A percentile compares a stretch with the other conserved stretches of the same genome.
Evolutionary conservation across 1,139 yeast species (phyloP).

Genomic region (Entelexis paramagnoliae): DNA sequence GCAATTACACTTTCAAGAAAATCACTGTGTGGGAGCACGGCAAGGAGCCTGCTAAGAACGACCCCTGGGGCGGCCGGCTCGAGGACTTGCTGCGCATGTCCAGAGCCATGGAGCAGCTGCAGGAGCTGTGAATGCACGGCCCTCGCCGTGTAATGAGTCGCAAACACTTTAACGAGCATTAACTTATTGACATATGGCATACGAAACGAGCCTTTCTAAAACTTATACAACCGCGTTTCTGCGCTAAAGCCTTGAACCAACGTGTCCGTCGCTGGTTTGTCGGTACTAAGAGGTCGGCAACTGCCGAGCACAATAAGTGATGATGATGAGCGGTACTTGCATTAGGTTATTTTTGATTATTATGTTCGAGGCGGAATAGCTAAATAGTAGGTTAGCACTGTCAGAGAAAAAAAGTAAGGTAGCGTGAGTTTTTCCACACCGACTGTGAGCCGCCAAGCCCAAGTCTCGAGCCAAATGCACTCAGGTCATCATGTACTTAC

Average conservation of each 20-base stretch:
- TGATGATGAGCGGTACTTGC: no score
- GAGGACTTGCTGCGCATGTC: constrained; percentile 17
- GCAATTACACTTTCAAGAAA: constrained; percentile 9
- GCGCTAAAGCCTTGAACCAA: no score
- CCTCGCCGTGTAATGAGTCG: no score
- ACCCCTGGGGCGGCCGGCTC: constrained; percentile 21
- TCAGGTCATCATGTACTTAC: constrained; percentile 58
- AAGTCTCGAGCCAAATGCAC: constrained; percentile 93
- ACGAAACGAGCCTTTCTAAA: no score
- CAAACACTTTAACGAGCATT: neutral
- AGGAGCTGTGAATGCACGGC: neutral
- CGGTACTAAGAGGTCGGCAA: no score
- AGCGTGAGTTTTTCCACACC: constrained; percentile 91
- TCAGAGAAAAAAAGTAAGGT: constrained; percentile 47
- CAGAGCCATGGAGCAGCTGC: neutral
- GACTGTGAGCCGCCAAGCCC: constrained; percentile 42
- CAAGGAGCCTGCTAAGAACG: constrained; percentile 12
- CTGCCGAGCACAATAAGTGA: no score
- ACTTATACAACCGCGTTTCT: no score
- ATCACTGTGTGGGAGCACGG: constrained; percentile 24
- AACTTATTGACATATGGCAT: neutral
- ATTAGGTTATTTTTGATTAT: no score
- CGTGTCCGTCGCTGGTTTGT: no score
- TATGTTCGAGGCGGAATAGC: no score
- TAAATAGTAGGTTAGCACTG: constrained; percentile 23